Evolutionary conservation across 1,139 yeast genomes (phyloP).

Genomic region (Pneumocystis wakefieldiae): DNA sequence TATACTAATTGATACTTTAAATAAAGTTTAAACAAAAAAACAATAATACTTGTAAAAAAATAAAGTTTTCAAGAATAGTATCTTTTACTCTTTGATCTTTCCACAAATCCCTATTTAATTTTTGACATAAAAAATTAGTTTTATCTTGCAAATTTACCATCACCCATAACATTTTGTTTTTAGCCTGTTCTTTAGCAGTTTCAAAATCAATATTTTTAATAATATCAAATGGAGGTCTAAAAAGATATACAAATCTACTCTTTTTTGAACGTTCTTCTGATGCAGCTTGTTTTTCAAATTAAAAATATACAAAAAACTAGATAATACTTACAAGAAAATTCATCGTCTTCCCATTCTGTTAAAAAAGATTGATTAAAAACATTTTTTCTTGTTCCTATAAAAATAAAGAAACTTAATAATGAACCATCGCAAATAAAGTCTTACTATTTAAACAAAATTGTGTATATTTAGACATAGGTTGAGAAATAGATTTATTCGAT

Average conservation of each 20-base stretch:
- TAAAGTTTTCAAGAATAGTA: slow-evolving; percentile 48
- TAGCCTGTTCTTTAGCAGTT: slow-evolving; percentile 44
- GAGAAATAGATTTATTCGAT: background rate
- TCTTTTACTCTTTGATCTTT: slow-evolving; percentile 52
- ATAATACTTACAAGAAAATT: slow-evolving; percentile 4
- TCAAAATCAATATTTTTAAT: slow-evolving; percentile 55
- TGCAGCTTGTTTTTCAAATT: background rate
- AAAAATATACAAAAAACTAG: background rate
- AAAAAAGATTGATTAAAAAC: slow-evolving; percentile 13
- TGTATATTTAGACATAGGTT: background rate
- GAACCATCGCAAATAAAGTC: background rate
- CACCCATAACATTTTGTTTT: slow-evolving; percentile 59
- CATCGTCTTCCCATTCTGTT: slow-evolving; percentile 17
- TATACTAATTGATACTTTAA: slow-evolving; percentile 54
- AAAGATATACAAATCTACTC: slow-evolving; percentile 58
- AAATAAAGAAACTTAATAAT: background rate
- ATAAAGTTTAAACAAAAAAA: slow-evolving; percentile 23
- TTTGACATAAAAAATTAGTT: slow-evolving; percentile 75
- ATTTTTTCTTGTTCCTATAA: slow-evolving; percentile 4
- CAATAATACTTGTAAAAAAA: slow-evolving; percentile 36
- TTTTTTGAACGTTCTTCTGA: slow-evolving; percentile 28
- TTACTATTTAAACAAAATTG: background rate
- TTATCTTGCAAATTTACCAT: slow-evolving; percentile 76
- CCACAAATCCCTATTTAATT: slow-evolving; percentile 88
- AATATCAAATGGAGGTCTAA: slow-evolving; percentile 87